Base-by-base conservation (phyloP, 23 red algal genomes). In the Pyropia haitanensis region DNA sequence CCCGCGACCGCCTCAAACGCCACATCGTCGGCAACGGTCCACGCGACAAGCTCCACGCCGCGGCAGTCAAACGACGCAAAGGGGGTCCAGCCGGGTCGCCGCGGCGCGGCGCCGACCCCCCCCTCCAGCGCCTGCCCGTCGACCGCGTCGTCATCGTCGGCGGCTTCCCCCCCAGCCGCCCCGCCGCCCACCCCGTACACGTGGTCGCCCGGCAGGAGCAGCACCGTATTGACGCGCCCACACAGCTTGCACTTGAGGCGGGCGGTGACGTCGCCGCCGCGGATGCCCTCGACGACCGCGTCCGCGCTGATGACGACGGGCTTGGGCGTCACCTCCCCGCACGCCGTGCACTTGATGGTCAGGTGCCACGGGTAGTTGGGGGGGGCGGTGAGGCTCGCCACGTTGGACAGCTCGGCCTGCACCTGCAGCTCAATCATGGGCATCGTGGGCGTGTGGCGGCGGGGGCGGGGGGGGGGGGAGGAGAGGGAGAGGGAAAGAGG, bases 201-300 rank as follows among this genome's bases (percentile, higher is more conserved):
- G 49, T 51, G 26, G 13, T n/a, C 5, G 27, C 67, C 58, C 19
- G 56, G 16, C 15, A 77, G 71, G 6, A 87, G 57, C 49, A 70
- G 75, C 13, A 87, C 60, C 51, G 75, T 72, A 19, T 70, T 76
- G 21, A 68, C 52, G 3, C 81, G 81, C 13, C 55, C 31, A 39
- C 81, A 87, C 61, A 87, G 81, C 81, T 87, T 87, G 81, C 81
- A 87, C 26, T 55, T 69, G 23, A 87, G 29, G 53, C 53, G 67
- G 23, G 69, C n/a, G 49, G 46, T 87, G 6, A 87, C 81, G n/a
- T 53, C 48, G n/a, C 21, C 70, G 15, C 71, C 71, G 22, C 81
- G 81, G 46, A 87, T 61, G 46, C 81, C 81, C 18, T 75, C 44
- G 16, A 76, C 81, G 51, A 76, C 29, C 18, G 69, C 63, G 13